These are phyloP conservation scores for Bassia scoparia DNA, from an alignment of 148 eudicot species.

Conservation along the genomic window DNA sequence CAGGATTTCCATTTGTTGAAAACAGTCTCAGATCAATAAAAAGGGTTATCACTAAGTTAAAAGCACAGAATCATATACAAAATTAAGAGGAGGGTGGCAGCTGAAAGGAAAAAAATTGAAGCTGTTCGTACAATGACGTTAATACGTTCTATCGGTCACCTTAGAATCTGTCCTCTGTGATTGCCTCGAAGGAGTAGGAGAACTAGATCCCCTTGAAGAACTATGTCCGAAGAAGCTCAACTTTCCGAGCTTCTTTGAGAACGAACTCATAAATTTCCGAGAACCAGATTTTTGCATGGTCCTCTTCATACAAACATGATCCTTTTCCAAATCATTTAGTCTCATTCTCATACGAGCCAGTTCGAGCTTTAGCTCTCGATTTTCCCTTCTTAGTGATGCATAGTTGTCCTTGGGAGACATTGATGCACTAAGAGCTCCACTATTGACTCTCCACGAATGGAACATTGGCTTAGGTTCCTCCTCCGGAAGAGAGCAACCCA, in stretches of 20 bases:
- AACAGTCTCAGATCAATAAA: conserved; percentile 7
- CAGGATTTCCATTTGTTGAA: conserved; percentile 16
- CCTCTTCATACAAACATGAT: conserved; percentile 89
- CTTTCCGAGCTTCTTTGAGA: conserved; percentile 66
- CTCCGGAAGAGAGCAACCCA: conserved; percentile 57
- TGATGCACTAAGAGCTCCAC: conserved; percentile 92
- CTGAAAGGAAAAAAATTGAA: not conserved
- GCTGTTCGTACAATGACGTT: conserved; percentile 15
- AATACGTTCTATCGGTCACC: conserved; percentile 57
- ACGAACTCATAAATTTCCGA: conserved; percentile 65
- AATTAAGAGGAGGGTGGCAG: not conserved
- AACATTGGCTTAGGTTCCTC: conserved; percentile 73
- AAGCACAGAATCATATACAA: conserved; percentile 30
- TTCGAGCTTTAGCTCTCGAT: conserved; percentile 85
- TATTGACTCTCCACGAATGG: conserved; percentile 85
- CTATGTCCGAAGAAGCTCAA: conserved; percentile 58
- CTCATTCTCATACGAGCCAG: conserved; percentile 87
- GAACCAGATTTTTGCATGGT: conserved; percentile 70
- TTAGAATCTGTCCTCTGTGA: conserved; percentile 72
- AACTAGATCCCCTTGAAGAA: conserved; percentile 60
- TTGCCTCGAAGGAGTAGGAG: conserved; percentile 60
- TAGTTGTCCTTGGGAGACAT: conserved; percentile 93
- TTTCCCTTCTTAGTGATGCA: conserved; percentile 81
- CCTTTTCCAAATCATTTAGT: conserved; percentile 88
- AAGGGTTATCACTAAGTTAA: conserved; percentile 16